Evolutionary conservation across 2,329 filamentous ascomycete genomes (phyloP), one percentile per base, ranked within the genome.

Genomic region (Diaporthe batatas): DNA sequence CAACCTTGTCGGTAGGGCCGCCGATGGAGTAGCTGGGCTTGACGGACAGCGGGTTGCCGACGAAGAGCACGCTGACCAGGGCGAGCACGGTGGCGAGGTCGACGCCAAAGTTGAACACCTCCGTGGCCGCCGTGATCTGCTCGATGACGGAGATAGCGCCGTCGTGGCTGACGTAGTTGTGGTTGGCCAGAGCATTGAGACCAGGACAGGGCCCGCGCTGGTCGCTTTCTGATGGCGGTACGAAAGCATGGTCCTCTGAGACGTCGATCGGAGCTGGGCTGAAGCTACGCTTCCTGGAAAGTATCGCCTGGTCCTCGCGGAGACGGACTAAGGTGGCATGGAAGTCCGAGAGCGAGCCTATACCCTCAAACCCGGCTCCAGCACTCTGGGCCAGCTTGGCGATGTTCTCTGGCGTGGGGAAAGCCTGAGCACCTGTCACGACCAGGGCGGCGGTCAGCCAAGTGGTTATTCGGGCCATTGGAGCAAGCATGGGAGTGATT

Each of bases 101-200:
- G 25, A 81, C 62, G 18, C 81, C 82, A 84, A 86, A 87, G 18
- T 83, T 83, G 71, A 82, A 86, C 2, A 86, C 85, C 83, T 67
- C 11, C 55, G 73, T 70, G 69, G 67, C 68, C 32, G 32, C 69
- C 0, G 39, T 59, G 53, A 70, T 42, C 49, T 69, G 62, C 54
- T 79, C 71, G 25, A 62, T 42, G 18, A 79, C 55, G 8, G 58
- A 78, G 23, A 75, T 76, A 42, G 84, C 79, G 47, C 83, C 83
- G 73, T 82, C 81, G 36, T 80, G 82, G 10, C 82, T 81, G n/a
- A 84, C 82, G 59, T 84, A 84, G 16, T 78, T 80, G 76, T 85
- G 83, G 68, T 84, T 84, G 57, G 83, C 83, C 59, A 84, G 76
- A 6, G 83, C 83, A 75, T 85, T 85, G 44, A 84, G 76, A 39